Percentiles rank a stretch among this genome's conserved stretches.
Conservation (phyloP, 2,329 filamentous ascomycete species). For the Parasarocladium wereldwijsianum region DNA sequence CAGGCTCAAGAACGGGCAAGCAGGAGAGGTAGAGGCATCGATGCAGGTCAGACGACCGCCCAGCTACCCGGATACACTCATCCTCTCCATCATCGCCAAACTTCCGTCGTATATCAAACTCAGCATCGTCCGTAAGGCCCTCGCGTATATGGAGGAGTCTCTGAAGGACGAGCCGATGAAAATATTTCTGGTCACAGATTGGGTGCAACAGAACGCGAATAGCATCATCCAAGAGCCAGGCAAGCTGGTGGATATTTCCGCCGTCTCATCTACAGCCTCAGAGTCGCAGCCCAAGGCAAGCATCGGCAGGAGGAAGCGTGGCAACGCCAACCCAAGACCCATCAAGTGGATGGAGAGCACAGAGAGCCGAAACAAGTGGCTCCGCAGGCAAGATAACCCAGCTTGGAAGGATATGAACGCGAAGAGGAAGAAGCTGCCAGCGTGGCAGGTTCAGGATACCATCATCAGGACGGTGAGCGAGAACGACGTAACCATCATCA, state of each 20-base stretch:
- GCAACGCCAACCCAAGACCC: constrained; percentile 34
- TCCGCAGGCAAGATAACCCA: constrained; percentile 46
- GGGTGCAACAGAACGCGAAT: constrained; percentile 76
- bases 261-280: constrained; percentile 54
- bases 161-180: constrained; percentile 76
- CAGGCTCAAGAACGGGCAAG: constrained; percentile 31
- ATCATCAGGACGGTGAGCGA: constrained; percentile 62
- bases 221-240: constrained; percentile 75
- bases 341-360: constrained; percentile 50
- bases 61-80: constrained; percentile 56
- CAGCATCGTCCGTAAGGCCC: constrained; percentile 65
- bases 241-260: constrained; percentile 68
- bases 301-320: constrained; percentile 14
- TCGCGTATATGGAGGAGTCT: constrained; percentile 55
- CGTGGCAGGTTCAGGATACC: constrained; percentile 67
- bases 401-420: constrained; percentile 62
- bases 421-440: constrained; percentile 61
- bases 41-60: constrained; percentile 57
- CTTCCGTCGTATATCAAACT: constrained; percentile 89
- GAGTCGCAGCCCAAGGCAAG: constrained; percentile 27
- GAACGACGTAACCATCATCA: constrained; percentile 89
- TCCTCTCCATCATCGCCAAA: constrained; percentile 54
- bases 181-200: constrained; percentile 78
- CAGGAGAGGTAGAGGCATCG: constrained; percentile 35
- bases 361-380: constrained; percentile 53